Evolutionary conservation across 257 asterid species (phyloP).

Genomic region (Buddleja alternifolia): DNA sequence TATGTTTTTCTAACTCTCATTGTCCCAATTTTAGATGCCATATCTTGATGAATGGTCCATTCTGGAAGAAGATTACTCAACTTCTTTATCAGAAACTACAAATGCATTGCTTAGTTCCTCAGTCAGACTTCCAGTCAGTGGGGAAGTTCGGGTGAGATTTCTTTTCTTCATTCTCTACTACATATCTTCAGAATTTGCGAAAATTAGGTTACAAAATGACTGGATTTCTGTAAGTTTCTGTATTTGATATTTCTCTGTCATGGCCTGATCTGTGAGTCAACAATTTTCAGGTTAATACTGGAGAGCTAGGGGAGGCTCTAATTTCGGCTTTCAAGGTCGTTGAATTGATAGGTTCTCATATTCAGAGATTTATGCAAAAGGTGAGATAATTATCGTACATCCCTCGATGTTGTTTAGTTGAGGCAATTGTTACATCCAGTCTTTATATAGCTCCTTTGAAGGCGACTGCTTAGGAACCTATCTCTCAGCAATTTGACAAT

Average conservation of each 20-base stretch:
- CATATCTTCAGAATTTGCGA: neutral
- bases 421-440: neutral
- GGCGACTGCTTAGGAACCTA: no score
- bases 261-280: conserved; percentile 17
- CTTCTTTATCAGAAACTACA: conserved; percentile 46
- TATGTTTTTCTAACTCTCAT: neutral
- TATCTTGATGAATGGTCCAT: conserved; percentile 66
- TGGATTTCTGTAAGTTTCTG: neutral
- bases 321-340: conserved; percentile 53
- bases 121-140: conserved; percentile 62
- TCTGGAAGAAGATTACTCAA: conserved; percentile 54
- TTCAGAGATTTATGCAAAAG: conserved; percentile 44
- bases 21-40: conserved; percentile 45
- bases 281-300: conserved; percentile 40
- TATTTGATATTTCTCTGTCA: neutral
- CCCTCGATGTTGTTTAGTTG: neutral
- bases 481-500: neutral
- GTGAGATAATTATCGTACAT: conserved; percentile 36
- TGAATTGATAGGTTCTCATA: conserved; percentile 40
- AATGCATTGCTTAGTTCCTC: conserved; percentile 60
- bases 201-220: no score
- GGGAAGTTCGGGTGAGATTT: conserved; percentile 54
- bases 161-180: neutral
- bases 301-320: conserved; percentile 53
- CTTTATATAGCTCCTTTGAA: neutral